phyloP scores from a whole-genome alignment of 805 yeast species.

The Debaryomyces prosopidis region DNA sequence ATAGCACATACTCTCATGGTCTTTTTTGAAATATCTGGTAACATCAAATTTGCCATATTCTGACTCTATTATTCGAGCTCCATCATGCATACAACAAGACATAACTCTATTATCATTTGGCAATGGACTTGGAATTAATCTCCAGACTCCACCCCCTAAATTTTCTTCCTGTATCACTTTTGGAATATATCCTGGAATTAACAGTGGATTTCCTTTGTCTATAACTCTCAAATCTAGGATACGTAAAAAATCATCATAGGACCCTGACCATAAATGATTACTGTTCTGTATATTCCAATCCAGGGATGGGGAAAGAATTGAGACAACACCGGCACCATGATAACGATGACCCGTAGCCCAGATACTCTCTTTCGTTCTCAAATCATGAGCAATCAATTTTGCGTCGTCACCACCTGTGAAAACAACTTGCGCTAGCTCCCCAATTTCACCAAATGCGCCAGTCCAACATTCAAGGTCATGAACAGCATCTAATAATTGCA shows the following conservation, averaged over 20 bases:
- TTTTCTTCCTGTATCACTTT: conserved; percentile 42
- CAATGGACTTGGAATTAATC: conserved; percentile 64
- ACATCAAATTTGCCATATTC: conserved; percentile 25
- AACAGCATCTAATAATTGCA: conserved; percentile 27
- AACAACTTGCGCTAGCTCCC: conserved; percentile 54
- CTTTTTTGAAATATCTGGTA: conserved; percentile 52
- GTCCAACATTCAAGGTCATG: conserved; percentile 91
- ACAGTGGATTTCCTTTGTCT: conserved; percentile 37
- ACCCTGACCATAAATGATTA: conserved; percentile 75
- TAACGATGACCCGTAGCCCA: conserved; percentile 50
- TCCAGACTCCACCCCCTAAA: conserved; percentile 95
- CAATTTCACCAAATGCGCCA: conserved; percentile 63
- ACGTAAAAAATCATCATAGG: conserved; percentile 82
- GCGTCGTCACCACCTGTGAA: conserved; percentile 94
- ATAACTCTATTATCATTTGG: conserved; percentile 50
- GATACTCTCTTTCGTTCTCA: conserved; percentile 37
- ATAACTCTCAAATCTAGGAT: conserved; percentile 65
- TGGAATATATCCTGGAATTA: conserved; percentile 54
- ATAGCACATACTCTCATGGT: conserved; percentile 90
- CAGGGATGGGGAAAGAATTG: conserved; percentile 54
- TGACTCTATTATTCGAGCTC: conserved; percentile 65
- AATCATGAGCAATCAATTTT: conserved; percentile 70
- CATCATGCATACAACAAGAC: conserved; percentile 94
- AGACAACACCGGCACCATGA: conserved; percentile 90
- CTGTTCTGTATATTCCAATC: conserved; percentile 48